Evolutionary conservation across 345 rosid genomes (phyloP).

Genomic region (Pugionium dolabratum): DNA sequence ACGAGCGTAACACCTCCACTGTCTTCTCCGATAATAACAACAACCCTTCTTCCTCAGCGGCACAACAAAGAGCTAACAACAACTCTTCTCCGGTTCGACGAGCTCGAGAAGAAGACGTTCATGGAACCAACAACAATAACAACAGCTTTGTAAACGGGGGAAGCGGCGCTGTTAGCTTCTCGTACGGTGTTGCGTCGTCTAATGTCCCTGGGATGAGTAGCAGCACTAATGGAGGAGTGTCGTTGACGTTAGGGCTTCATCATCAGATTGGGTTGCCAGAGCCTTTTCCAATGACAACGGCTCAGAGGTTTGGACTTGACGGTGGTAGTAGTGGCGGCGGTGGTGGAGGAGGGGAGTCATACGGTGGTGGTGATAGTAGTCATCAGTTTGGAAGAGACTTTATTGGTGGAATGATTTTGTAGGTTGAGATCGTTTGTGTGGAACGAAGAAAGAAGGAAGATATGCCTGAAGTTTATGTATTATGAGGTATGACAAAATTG

Average conservation of each 20-base stretch:
- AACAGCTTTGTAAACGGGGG: constrained; percentile 45
- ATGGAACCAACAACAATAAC: constrained; percentile 26
- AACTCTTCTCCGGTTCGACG: constrained; percentile 47
- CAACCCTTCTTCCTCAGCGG: constrained; percentile 34
- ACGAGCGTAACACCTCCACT: constrained; percentile 43
- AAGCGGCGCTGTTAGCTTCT: constrained; percentile 44
- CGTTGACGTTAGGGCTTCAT: constrained; percentile 84
- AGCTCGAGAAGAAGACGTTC: constrained; percentile 49
- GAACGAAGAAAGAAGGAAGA: neutral
- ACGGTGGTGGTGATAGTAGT: constrained; percentile 51
- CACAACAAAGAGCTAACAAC: constrained; percentile 32
- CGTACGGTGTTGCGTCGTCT: constrained; percentile 37
- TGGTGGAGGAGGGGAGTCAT: constrained; percentile 47
- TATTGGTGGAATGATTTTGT: constrained; percentile 85
- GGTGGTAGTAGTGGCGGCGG: constrained; percentile 47
- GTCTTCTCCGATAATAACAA: constrained; percentile 41
- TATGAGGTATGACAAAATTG: constrained; percentile 18
- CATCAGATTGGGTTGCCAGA: constrained; percentile 73
- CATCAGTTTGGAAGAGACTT: constrained; percentile 69
- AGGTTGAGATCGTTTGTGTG: constrained; percentile 51
- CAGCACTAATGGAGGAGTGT: constrained; percentile 51
- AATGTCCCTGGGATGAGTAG: constrained; percentile 43
- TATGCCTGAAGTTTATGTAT: constrained; percentile 28
- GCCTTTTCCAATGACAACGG: constrained; percentile 64
- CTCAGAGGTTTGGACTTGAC: constrained; percentile 69